Conservation (phyloP, 2,329 filamentous ascomycete genomes). For the Fusarium multiceps region DNA sequence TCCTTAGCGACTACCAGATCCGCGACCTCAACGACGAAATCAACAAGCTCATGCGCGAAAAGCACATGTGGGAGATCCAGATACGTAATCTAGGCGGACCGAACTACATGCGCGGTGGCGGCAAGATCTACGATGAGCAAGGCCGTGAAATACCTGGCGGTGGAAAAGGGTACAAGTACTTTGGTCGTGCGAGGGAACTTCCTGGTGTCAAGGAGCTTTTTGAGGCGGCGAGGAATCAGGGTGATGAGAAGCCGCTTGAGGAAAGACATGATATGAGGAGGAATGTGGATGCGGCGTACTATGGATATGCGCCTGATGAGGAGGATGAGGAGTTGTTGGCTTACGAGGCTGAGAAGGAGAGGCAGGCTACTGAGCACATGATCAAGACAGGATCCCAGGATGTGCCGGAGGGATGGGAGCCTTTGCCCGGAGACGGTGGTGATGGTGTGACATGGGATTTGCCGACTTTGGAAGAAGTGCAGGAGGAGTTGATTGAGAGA, state of each 20-base stretch:
- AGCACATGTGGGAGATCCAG: constrained; percentile 98
- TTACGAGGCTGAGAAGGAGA: constrained; percentile 87
- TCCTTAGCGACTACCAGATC: constrained; percentile 96
- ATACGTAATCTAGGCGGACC: constrained; percentile 96
- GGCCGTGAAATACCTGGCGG: constrained; percentile 77
- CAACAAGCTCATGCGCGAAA: constrained; percentile 98
- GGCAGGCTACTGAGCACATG: constrained; percentile 79
- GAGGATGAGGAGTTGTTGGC: constrained; percentile 84
- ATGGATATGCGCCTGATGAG: constrained; percentile 92
- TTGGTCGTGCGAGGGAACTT: constrained; percentile 87
- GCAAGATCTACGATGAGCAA: constrained; percentile 77
- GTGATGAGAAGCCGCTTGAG: constrained; percentile 72
- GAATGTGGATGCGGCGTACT: constrained; percentile 92
- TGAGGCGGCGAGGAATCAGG: constrained; percentile 75
- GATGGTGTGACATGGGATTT: constrained; percentile 86
- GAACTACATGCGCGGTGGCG: constrained; percentile 88
- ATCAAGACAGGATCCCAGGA: constrained; percentile 66
- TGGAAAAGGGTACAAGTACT: constrained; percentile 94
- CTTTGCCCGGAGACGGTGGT: constrained; percentile 86
- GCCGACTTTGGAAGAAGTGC: constrained; percentile 91
- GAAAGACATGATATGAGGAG: constrained; percentile 75
- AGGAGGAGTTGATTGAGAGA: constrained; percentile 89
- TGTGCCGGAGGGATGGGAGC: constrained; percentile 79
- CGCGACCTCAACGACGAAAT: constrained; percentile 99
- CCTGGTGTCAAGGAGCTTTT: constrained; percentile 98